phyloP scores from a whole-genome alignment of 2,329 filamentous ascomycete genomes.

The Phoma herbarum region DNA sequence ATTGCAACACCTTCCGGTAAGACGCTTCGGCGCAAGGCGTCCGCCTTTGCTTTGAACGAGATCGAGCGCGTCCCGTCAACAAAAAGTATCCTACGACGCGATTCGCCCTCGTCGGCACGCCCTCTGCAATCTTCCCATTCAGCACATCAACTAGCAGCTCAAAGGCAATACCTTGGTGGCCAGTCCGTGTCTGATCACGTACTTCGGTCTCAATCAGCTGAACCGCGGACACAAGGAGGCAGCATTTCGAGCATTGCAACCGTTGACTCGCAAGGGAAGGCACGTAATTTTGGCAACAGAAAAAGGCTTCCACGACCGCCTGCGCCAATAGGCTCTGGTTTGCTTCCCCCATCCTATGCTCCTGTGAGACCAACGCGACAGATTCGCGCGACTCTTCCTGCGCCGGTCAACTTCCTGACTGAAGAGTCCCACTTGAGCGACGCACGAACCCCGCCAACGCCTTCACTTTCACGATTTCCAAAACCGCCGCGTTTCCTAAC shows the following conservation, averaged over 20 bases:
- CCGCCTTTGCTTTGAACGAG: constrained; percentile 43
- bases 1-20: constrained; percentile 42
- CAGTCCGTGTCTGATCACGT: constrained; percentile 30
- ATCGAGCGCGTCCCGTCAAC: constrained; percentile 41
- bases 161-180: constrained; percentile 21
- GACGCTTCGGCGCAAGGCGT: constrained; percentile 50
- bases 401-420: constrained; percentile 31
- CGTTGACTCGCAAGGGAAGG: constrained; percentile 28
- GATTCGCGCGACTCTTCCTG: constrained; percentile 31
- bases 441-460: constrained; percentile 26
- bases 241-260: constrained; percentile 30
- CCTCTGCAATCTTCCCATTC: constrained; percentile 44
- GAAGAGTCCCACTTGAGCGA: constrained; percentile 30
- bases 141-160: constrained; percentile 39
- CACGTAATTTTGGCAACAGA: constrained; percentile 45
- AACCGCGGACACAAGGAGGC: constrained; percentile 31
- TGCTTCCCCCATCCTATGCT: constrained; percentile 23
- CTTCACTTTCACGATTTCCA: constrained; percentile 50
- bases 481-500: constrained; percentile 38
- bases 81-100: constrained; percentile 20
- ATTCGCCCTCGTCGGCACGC: constrained; percentile 26
- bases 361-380: constrained; percentile 27
- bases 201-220: constrained; percentile 42
- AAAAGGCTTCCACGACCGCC: constrained; percentile 48
- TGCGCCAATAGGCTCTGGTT: constrained; percentile 23